A percentile compares a stretch with the other conserved stretches of the same genome.
Conservation (phyloP, 1,284 basidiomycete genomes). For the Erythrobasidium hasegawianum region DNA sequence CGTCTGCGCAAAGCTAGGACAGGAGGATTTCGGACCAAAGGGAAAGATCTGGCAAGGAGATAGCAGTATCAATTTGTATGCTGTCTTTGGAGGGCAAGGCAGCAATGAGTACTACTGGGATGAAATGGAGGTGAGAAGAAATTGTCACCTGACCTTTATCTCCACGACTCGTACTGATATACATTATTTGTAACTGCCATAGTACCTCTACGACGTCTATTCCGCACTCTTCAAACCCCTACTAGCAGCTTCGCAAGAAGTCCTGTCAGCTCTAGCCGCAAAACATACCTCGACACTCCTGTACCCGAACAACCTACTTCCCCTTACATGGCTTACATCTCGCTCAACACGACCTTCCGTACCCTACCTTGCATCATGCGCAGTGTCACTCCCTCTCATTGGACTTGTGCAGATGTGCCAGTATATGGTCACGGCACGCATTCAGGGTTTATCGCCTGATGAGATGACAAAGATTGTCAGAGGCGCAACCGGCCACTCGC, state of each 20-base stretch:
- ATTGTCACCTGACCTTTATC: background rate
- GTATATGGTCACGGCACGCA: slow-evolving; percentile 76
- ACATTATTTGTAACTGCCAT: too few relatives aligned
- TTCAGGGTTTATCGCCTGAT: slow-evolving; percentile 57
- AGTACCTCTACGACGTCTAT: slow-evolving; percentile 86
- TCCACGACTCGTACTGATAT: background rate
- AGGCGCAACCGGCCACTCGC: slow-evolving; percentile 79
- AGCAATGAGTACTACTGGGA: slow-evolving; percentile 98
- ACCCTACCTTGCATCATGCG: slow-evolving; percentile 87
- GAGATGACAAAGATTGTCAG: slow-evolving; percentile 29
- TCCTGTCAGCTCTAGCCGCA: slow-evolving; percentile 57
- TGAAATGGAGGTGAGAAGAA: slow-evolving; percentile 59
- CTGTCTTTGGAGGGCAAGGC: slow-evolving; percentile 96
- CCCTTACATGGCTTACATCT: slow-evolving; percentile 78
- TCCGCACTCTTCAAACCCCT: slow-evolving; percentile 73
- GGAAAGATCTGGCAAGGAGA: slow-evolving; percentile 27
- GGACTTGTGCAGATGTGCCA: slow-evolving; percentile 93
- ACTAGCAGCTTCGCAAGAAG: slow-evolving; percentile 58
- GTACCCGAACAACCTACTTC: slow-evolving; percentile 78
- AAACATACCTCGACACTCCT: slow-evolving; percentile 41
- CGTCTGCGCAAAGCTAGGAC: slow-evolving; percentile 15
- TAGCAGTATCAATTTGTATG: slow-evolving; percentile 59
- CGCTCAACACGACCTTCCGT: slow-evolving; percentile 66
- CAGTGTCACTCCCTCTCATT: slow-evolving; percentile 92
- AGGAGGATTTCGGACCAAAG: slow-evolving; percentile 13